phyloP scores from a whole-genome alignment of 129 eudicot genomes.

The sunflower (Helianthus annuus) region DNA sequence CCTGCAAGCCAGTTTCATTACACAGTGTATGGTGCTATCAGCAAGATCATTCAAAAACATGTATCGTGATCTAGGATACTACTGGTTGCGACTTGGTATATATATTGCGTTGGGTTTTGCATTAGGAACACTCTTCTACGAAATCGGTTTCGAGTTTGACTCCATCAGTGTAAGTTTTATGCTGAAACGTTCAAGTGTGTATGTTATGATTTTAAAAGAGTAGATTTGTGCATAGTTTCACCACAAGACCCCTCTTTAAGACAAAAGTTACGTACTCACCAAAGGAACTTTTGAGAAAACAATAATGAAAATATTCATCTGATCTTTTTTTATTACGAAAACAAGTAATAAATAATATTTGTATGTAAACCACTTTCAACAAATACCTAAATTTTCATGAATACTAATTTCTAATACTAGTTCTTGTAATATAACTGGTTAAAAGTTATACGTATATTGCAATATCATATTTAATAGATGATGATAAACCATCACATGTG shows the following conservation, averaged over 20 bases:
- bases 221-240: neutral
- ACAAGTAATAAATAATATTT: too few relatives aligned
- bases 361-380: too few relatives aligned
- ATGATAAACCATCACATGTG: too few relatives aligned
- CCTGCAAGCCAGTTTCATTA: constrained; percentile 38
- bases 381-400: too few relatives aligned
- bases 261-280: too few relatives aligned
- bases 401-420: too few relatives aligned
- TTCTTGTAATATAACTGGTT: too few relatives aligned
- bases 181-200: neutral
- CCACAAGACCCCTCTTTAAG: neutral
- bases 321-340: too few relatives aligned
- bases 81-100: constrained; percentile 71
- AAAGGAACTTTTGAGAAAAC: too few relatives aligned
- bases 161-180: constrained; percentile 57
- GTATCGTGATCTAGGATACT: constrained; percentile 77
- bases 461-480: too few relatives aligned
- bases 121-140: constrained; percentile 53
- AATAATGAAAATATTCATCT: too few relatives aligned
- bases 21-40: constrained; percentile 56
- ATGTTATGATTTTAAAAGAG: neutral
- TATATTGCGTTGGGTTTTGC: constrained; percentile 56
- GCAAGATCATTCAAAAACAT: constrained; percentile 64
- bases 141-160: constrained; percentile 45
- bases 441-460: too few relatives aligned